Base-by-base conservation (phyloP, 2,329 filamentous ascomycete genomes). In the Apiospora saccharicola region DNA sequence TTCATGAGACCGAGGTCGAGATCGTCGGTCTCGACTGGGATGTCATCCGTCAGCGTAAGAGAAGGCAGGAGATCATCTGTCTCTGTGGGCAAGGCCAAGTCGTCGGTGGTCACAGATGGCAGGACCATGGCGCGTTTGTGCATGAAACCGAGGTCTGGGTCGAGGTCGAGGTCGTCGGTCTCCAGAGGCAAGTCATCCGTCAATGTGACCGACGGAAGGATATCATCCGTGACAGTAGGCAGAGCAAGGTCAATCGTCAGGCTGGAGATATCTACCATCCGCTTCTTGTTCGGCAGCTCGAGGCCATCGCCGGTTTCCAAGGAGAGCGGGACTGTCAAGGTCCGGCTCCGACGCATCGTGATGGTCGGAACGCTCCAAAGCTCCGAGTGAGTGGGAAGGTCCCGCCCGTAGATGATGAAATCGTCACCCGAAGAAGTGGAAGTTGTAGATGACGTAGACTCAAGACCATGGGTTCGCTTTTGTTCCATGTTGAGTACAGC, bases 291-390 rank as follows among this genome's bases (percentile, higher is more conserved):
- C 22, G n/a, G 24, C 24, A 68, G 24, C 14, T 34, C 67, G 13
- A 68, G 44, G 7, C 41, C 43, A 30, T 47, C 34, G 41, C 47
- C 67, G 10, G 67, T 47, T 68, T 46, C 41, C 41, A 13, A 4
- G 13, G 67, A 19, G 13, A 69, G 19, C 26, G 19, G 44, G 16
- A 69, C n/a, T 16, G 26, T 49, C 8, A 16, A 49, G 44, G 67
- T 69, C 16, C 47, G 67, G 34, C 44, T 69, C 44, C 67, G 67
- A 26, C 67, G 67, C 44, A 37, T 69, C 44, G 44, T 69, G 16
- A 69, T 49, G 44, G 44, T 22, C 12, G 67, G 43, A 4, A 68
- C 16, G 41, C 46, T 22, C n/a, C 14, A 43, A 30, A 46, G 41
- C 12, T 30, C n/a, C 22, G 41, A 46, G 2, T 43, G 13, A n/a